phyloP scores from a whole-genome alignment of 2,329 filamentous ascomycete species.

The Neonectria punicea region DNA sequence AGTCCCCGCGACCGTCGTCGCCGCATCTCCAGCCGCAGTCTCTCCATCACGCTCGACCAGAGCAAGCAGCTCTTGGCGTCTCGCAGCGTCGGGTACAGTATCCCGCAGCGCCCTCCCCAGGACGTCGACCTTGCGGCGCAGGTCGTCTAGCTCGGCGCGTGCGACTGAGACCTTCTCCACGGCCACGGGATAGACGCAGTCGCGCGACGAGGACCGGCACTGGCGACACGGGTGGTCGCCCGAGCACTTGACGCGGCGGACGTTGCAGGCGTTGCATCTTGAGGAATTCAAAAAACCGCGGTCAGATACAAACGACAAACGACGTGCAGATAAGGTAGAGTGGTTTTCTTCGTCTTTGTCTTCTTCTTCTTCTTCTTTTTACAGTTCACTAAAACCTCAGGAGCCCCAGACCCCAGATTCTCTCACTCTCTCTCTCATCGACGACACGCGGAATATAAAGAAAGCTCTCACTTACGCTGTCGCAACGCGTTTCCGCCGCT shows the following conservation, averaged over 20 bases:
- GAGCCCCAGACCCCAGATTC: neutral
- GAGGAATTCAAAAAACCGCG: slow-evolving; percentile 13
- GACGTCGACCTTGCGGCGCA: slow-evolving; percentile 51
- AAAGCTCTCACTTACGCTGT: slow-evolving; percentile 55
- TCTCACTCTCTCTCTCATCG: neutral
- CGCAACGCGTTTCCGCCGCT: slow-evolving; percentile 59
- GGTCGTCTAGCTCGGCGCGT: slow-evolving; percentile 53
- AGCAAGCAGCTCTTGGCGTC: slow-evolving; percentile 48
- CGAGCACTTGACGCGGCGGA: slow-evolving; percentile 63
- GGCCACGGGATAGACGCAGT: slow-evolving; percentile 59
- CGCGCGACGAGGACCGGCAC: slow-evolving; percentile 55
- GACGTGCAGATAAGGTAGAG: neutral
- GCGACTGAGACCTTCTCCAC: slow-evolving; percentile 57
- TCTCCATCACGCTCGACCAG: slow-evolving; percentile 36
- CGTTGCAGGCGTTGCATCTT: slow-evolving; percentile 65
- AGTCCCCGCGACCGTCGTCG: neutral
- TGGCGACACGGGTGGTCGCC: slow-evolving; percentile 60
- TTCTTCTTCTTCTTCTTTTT: neutral
- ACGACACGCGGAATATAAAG: too few species aligned
- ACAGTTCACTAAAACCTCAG: neutral
- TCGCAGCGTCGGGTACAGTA: slow-evolving; percentile 48
- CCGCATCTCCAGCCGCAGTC: slow-evolving; percentile 8
- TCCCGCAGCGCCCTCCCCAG: slow-evolving; percentile 54
- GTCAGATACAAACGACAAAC: neutral
- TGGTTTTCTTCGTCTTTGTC: too few species aligned